A percentile compares a stretch with the other conserved stretches of the same genome.
Evolutionary conservation across 2,329 filamentous ascomycete species (phyloP).

Genomic region (Venturia pyrina): DNA sequence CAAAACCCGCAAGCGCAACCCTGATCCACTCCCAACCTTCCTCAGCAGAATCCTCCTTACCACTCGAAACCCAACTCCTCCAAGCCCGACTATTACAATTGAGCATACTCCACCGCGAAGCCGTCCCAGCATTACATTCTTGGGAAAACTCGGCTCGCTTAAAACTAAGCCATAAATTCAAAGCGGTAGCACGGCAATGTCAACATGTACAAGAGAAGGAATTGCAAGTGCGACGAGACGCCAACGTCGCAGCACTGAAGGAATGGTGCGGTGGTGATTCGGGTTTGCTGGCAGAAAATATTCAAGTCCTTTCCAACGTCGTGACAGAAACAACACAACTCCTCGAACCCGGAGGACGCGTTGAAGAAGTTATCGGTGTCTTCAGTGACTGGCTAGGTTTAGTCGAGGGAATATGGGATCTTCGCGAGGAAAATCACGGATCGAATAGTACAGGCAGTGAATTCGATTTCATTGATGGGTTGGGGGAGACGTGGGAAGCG

Average conservation of each 20-base stretch:
- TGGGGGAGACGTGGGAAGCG: slow-evolving; percentile 20
- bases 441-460: background rate
- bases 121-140: slow-evolving; percentile 17
- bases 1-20: slow-evolving; percentile 11
- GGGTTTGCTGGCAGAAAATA: slow-evolving; percentile 23
- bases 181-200: slow-evolving; percentile 27
- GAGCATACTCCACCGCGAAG: slow-evolving; percentile 24
- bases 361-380: slow-evolving; percentile 20
- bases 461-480: slow-evolving; percentile 9
- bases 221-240: slow-evolving; percentile 25
- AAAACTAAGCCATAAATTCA: slow-evolving; percentile 23
- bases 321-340: slow-evolving; percentile 27
- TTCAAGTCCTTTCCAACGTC: slow-evolving; percentile 26
- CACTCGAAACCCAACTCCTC: slow-evolving; percentile 21
- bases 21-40: slow-evolving; percentile 11
- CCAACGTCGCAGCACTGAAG: slow-evolving; percentile 26
- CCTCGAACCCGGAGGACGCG: slow-evolving; percentile 23
- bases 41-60: background rate
- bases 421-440: slow-evolving; percentile 1
- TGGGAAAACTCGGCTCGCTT: slow-evolving; percentile 27
- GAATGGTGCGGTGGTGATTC: slow-evolving; percentile 24
- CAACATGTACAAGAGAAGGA: slow-evolving; percentile 27
- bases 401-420: slow-evolving; percentile 23
- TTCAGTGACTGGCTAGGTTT: slow-evolving; percentile 25
- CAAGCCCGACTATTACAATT: slow-evolving; percentile 30